phyloP scores from a whole-genome alignment of 805 yeast species.

The Suhomyces faveliae region DNA sequence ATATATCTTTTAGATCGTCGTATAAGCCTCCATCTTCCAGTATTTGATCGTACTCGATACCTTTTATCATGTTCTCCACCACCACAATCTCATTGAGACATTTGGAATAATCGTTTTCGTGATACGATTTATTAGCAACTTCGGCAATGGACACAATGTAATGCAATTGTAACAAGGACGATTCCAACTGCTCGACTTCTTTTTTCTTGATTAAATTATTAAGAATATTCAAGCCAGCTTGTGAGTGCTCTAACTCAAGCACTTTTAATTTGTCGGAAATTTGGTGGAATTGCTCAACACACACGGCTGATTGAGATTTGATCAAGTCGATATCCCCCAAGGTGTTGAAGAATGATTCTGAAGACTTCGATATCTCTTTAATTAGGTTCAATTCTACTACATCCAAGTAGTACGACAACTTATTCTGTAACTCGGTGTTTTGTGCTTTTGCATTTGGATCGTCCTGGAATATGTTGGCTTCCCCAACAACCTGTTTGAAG shows the following conservation, averaged over 20 bases:
- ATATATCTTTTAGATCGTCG: constrained; percentile 14
- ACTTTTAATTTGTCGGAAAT: constrained; percentile 46
- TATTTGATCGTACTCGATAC: constrained; percentile 26
- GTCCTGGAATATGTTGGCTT: constrained; percentile 43
- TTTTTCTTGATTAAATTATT: constrained; percentile 50
- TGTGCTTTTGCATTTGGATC: constrained; percentile 23
- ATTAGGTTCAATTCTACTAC: constrained; percentile 79
- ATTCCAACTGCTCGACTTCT: constrained; percentile 63
- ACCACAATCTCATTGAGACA: constrained; percentile 60
- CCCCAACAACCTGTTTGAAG: constrained; percentile 71
- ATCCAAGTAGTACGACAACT: constrained; percentile 79
- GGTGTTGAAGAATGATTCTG: constrained; percentile 81
- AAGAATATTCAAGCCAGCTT: constrained; percentile 49
- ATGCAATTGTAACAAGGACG: constrained; percentile 54
- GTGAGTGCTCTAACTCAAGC: constrained; percentile 50
- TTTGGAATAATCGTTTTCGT: constrained; percentile 45
- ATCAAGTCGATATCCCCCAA: constrained; percentile 73
- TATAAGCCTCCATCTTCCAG: constrained; percentile 8
- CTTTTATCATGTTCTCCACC: constrained; percentile 58
- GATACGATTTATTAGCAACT: constrained; percentile 40
- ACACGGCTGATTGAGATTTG: constrained; percentile 49
- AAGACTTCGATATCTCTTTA: constrained; percentile 78
- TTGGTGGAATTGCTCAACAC: constrained; percentile 46
- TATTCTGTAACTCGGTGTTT: constrained; percentile 66
- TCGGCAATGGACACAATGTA: constrained; percentile 28